Conservation (phyloP, 73 alveolate species). For the Paramecium tetraurelia region DNA sequence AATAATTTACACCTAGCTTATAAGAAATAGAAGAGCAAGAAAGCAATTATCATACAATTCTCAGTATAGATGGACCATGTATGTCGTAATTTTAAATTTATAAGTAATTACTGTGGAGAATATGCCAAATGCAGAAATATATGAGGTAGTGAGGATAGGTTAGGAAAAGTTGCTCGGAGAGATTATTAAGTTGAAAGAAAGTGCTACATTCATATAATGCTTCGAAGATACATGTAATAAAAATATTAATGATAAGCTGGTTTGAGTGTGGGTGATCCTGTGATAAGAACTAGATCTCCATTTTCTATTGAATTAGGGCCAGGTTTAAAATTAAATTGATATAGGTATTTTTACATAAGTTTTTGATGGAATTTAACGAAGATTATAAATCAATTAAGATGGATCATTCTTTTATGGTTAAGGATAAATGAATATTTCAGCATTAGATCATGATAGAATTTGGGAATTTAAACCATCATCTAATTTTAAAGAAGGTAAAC, state of each 20-base stretch:
- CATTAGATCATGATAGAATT: slow-evolving; percentile 77
- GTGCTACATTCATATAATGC: slow-evolving; percentile 94
- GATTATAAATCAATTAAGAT: neutral
- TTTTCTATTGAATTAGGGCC: slow-evolving; percentile 96
- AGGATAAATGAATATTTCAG: neutral
- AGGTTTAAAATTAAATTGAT: slow-evolving; percentile 64
- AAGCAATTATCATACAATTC: neutral
- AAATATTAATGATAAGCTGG: slow-evolving; percentile 69
- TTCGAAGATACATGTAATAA: slow-evolving; percentile 87
- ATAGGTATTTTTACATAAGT: slow-evolving; percentile 80
- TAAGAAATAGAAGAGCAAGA: neutral
- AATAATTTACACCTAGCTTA: neutral
- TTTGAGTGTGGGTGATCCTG: slow-evolving; percentile 95
- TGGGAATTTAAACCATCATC: slow-evolving; percentile 93
- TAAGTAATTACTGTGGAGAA: slow-evolving; percentile 89
- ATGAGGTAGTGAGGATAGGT: slow-evolving; percentile 94
- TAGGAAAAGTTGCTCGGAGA: slow-evolving; percentile 96
- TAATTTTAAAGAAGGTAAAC: slow-evolving; percentile 68
- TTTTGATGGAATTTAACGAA: slow-evolving; percentile 72
- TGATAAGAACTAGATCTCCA: slow-evolving; percentile 93
- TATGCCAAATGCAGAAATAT: slow-evolving; percentile 97
- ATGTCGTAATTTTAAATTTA: neutral
- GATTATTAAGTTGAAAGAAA: slow-evolving; percentile 89
- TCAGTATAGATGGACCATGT: neutral
- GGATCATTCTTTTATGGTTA: no score